Evolutionary conservation across 2,329 filamentous ascomycete genomes (phyloP).

Genomic region (Diaporthe humulicola): DNA sequence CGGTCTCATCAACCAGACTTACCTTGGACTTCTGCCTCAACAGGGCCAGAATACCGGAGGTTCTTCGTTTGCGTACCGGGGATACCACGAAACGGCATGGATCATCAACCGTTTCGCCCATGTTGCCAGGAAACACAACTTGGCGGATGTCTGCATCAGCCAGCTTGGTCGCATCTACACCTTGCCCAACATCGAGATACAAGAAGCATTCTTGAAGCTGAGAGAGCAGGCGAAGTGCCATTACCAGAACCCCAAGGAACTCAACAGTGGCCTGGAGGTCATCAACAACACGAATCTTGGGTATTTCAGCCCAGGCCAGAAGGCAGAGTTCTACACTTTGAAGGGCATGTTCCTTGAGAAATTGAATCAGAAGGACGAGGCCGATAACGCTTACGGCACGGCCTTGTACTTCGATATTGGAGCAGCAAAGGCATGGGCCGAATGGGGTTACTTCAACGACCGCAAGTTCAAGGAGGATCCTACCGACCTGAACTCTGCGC

Average conservation of each 20-base stretch:
- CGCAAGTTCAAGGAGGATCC: constrained; percentile 94
- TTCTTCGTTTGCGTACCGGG: constrained; percentile 95
- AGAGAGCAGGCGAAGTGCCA: constrained; percentile 99
- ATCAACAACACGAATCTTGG: constrained; percentile 99
- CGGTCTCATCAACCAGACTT: constrained; percentile 94
- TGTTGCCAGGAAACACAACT: constrained; percentile 95
- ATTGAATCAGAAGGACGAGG: constrained; percentile 89
- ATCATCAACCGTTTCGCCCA: constrained; percentile 99
- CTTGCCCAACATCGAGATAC: constrained; percentile 98
- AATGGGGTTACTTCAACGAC: constrained; percentile 99
- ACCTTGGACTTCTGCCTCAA: constrained; percentile 85
- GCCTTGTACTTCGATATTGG: constrained; percentile 96
- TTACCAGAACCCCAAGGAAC: constrained; percentile 94
- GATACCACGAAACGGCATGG: constrained; percentile 99
- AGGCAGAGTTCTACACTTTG: constrained; percentile 98
- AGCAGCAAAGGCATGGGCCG: constrained; percentile 96
- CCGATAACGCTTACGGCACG: constrained; percentile 93
- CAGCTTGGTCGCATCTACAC: constrained; percentile 99
- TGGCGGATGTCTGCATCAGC: constrained; percentile 96
- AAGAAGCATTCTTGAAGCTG: constrained; percentile 97
- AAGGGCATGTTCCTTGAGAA: constrained; percentile 99
- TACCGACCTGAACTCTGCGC: constrained; percentile 83
- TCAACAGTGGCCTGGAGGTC: constrained; percentile 93
- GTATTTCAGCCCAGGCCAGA: constrained; percentile 96
- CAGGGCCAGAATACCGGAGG: constrained; percentile 86